Evolutionary conservation across 441 rosid species (phyloP).

Genomic region (Pelargonium fulgidum): DNA sequence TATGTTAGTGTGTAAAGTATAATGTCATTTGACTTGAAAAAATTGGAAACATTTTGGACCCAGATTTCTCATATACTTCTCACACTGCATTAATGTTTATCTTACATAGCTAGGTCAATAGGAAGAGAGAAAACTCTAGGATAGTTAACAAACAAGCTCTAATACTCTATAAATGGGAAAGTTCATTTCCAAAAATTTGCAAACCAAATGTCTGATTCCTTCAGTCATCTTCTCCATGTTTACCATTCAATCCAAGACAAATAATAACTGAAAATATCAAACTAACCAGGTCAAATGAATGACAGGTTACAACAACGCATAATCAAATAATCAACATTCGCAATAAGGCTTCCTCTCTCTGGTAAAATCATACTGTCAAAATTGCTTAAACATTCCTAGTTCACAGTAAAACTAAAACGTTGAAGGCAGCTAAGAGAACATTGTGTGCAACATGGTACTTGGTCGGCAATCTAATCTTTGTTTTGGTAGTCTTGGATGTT

Average conservation of each 20-base stretch:
- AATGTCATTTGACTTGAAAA: too few species aligned
- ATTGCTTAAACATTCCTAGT: slow-evolving; percentile 6
- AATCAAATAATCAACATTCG: too few species aligned
- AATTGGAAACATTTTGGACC: too few species aligned
- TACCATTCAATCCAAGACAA: neutral
- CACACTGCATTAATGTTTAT: too few species aligned
- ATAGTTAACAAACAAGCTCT: too few species aligned
- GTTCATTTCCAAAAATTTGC: neutral
- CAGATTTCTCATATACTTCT: too few species aligned
- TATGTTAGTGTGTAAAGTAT: too few species aligned
- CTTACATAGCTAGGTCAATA: too few species aligned
- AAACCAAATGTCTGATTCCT: neutral
- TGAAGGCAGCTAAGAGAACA: neutral
- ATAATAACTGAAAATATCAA: neutral
- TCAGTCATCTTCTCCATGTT: neutral
- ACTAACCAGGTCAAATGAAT: too few species aligned
- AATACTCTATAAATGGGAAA: neutral
- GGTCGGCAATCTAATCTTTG: neutral
- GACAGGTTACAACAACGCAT: too few species aligned
- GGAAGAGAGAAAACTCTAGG: too few species aligned
- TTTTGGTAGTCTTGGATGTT: neutral
- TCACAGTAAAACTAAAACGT: neutral
- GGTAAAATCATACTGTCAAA: slow-evolving; percentile 8
- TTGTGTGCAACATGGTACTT: neutral
- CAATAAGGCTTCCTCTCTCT: neutral